A percentile compares a stretch with the other conserved stretches of the same genome.
Evolutionary conservation across 2,329 filamentous ascomycete genomes (phyloP).

Genomic region (Leptodontidium sp.): DNA sequence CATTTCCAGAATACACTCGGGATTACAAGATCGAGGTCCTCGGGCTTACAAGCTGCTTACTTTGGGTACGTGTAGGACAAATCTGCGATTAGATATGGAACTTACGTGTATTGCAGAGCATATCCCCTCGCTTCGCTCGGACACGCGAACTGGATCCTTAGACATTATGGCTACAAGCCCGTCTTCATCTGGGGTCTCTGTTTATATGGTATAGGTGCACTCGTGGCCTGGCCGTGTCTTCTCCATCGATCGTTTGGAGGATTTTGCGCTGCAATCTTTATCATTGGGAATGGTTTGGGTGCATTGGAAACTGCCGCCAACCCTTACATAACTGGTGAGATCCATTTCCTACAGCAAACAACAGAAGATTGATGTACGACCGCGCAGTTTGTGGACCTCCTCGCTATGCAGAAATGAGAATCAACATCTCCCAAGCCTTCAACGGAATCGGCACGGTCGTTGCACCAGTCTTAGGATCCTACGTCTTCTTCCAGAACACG

Average conservation of each 20-base stretch:
- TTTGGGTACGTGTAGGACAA: slow-evolving; percentile 64
- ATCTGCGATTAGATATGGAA: slow-evolving; percentile 41
- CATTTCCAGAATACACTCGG: slow-evolving; percentile 70
- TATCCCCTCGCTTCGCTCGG: slow-evolving; percentile 76
- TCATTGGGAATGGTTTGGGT: slow-evolving; percentile 78
- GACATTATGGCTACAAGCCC: slow-evolving; percentile 68
- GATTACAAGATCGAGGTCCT: slow-evolving; percentile 63
- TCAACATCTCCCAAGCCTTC: slow-evolving; percentile 77
- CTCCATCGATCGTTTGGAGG: slow-evolving; percentile 79
- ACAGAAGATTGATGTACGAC: slow-evolving; percentile 33
- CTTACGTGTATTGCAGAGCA: slow-evolving; percentile 72
- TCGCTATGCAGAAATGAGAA: slow-evolving; percentile 75
- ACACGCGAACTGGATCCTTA: slow-evolving; percentile 70
- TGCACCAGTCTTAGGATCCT: slow-evolving; percentile 65
- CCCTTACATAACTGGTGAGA: slow-evolving; percentile 65
- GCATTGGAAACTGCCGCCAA: slow-evolving; percentile 83
- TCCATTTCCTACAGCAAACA: too few relatives aligned
- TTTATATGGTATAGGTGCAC: slow-evolving; percentile 76
- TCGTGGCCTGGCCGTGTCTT: slow-evolving; percentile 84
- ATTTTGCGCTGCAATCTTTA: slow-evolving; percentile 76
- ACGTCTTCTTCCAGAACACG: slow-evolving; percentile 67
- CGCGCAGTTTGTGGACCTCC: slow-evolving; percentile 73
- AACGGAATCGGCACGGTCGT: slow-evolving; percentile 74
- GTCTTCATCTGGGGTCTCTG: slow-evolving; percentile 74
- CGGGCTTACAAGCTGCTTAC: slow-evolving; percentile 70